Base-by-base conservation (phyloP, 345 rosid genomes). In the Eutrema yunnanense region DNA sequence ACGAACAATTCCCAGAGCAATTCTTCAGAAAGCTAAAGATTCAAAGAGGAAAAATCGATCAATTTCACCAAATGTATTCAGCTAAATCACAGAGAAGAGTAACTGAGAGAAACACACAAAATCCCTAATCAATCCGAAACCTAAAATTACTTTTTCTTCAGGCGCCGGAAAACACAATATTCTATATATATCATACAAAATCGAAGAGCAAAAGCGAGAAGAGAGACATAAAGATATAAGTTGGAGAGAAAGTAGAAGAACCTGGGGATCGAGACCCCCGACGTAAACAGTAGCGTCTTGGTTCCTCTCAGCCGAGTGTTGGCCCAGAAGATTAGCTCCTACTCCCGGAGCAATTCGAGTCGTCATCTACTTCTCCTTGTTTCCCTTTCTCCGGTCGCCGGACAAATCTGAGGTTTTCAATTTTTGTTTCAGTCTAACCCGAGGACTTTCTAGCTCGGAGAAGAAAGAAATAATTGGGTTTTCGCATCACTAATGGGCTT, bases 211-310 rank as follows among this genome's bases (percentile, higher is more conserved):
- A 8, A 57, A 33, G 1, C 26, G 16, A 49, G 40, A 48, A 50
- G 27, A 60, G 9, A 43, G 27, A 36, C 0, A 0, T 22, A 22
- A 0, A 22, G 38, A 26, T 6, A 6, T 27, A 10, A 55, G 77
- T n/a, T 43, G 8, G 47, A 9, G 22, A 43, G 36, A 50, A 54
- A 2, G 16, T 12, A 36, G 12, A 32, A 11, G 6, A 57, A 96
- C 90, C 96, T 90, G 97, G 14, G 94, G 87, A 53, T 89, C 96
- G 71, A 92, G 96, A 69, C 83, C 81, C 2, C 98, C 96, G 65
- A 92, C 97, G 69, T 93, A 96, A 43, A 96, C 96, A 40, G 98
- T 96, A 76, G 99, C 99, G 65, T 96, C 98, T 78, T 96, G 99
- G 69, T 96, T 96, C 49, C 99, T 81, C 83, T 96, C 99, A 10